phyloP scores from a whole-genome alignment of 192 early-diverging fungal species.

The Podila horticola region DNA sequence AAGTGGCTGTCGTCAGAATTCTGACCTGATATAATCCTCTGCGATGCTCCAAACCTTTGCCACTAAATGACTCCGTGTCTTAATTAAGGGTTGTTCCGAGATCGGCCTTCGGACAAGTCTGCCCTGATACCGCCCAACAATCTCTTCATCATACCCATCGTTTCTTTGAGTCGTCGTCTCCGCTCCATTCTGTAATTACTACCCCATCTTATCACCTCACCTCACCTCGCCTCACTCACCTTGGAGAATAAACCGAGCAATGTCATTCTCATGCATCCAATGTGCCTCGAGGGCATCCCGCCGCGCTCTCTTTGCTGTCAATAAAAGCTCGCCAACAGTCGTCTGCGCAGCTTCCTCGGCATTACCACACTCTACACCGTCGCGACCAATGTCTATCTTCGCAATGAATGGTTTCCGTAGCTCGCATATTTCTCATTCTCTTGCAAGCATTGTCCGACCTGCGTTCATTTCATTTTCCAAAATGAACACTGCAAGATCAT shows the following conservation, averaged over 20 bases:
- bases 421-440: background rate
- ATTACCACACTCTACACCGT: background rate
- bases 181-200: too few relatives aligned
- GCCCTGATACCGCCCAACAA: too few relatives aligned
- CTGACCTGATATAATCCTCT: too few relatives aligned
- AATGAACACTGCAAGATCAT: background rate
- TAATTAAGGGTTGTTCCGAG: too few relatives aligned
- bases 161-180: too few relatives aligned
- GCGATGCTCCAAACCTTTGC: too few relatives aligned
- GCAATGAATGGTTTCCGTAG: background rate
- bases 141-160: too few relatives aligned
- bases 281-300: background rate
- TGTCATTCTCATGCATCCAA: background rate
- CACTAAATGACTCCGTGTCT: too few relatives aligned
- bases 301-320: background rate
- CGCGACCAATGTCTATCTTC: background rate
- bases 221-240: too few relatives aligned
- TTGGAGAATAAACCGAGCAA: background rate
- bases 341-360: background rate
- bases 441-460: background rate
- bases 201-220: too few relatives aligned
- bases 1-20: too few relatives aligned
- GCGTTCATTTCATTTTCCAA: background rate
- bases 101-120: too few relatives aligned
- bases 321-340: background rate